Evolutionary conservation across 73 alveolate species (phyloP), one percentile per base, ranked within the genome.

Genomic region (Diophrys sp.): DNA sequence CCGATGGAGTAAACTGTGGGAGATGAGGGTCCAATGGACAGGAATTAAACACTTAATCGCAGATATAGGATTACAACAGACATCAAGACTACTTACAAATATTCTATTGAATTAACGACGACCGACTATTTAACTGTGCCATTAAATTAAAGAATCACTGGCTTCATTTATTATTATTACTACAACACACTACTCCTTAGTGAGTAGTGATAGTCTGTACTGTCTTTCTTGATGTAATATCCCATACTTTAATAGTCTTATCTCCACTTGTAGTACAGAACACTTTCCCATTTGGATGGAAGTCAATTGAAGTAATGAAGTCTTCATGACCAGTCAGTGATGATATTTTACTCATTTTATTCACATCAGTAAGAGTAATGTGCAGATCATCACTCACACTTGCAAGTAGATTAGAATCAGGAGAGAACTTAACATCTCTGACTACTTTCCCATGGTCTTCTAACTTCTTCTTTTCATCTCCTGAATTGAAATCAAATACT

Each of bases 391-490:
- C 88, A 8, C 77, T 34, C 2, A 56, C 74, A 53, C 77, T 44
- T 0, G 55, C n/a, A 0, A 79, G 62, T 1, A 54, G 29, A n/a
- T 33, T 23, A 56, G 44, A 68, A 67, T 70, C 55, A 33, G 57
- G 33, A n/a, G 81, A 28, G 69, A 79, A 79, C 26, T 70, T 71
- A 67, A 79, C 31, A 53, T 72, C 81, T 79, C 88, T 79, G 54
- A 79, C 81, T 27, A 75, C 68, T 24, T 34, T 71, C 23, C 82
- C 81, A 79, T 79, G 88, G 29, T 79, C 88, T 71, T 27, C 54
- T 29, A 78, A 78, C 30, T 24, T 1, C 31, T 78, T 54, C 25
- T 68, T 33, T 26, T 55, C 30, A 56, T 70, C 81, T 11, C 56
- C 33, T 28, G 23, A 33, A 44, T 54, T 28, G 29, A 31, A 1